Evolutionary conservation across 306 rosid species (phyloP).

Genomic region (Purshia tridentata): DNA sequence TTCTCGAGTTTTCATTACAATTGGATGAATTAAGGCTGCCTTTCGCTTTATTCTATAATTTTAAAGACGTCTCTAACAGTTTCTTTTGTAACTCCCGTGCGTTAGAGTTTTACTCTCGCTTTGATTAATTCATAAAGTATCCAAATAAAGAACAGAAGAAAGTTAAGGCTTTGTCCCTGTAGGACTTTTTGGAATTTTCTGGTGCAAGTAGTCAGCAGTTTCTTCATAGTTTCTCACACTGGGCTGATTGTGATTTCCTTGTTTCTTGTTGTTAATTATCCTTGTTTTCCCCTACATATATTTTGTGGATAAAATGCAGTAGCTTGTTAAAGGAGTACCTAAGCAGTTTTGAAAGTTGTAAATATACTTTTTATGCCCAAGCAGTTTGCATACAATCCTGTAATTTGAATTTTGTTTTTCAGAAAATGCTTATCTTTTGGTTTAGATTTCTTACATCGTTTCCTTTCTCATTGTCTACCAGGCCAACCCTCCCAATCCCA

Average conservation of each 20-base stretch:
- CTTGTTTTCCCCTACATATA: neutral
- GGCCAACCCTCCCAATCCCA: slow-evolving; percentile 81
- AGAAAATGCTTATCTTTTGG: neutral
- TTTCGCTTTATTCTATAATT: neutral
- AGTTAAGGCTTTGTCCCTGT: neutral
- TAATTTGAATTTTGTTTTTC: neutral
- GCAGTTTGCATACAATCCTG: neutral
- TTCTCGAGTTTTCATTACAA: neutral
- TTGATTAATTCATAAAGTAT: neutral
- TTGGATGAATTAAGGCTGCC: neutral
- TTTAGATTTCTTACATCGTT: slow-evolving; percentile 4
- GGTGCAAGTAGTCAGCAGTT: neutral
- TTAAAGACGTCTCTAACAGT: neutral
- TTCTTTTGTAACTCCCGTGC: neutral
- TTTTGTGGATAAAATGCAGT: neutral
- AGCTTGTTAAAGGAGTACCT: neutral
- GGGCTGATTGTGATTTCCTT: neutral
- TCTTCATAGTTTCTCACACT: neutral
- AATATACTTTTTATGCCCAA: neutral
- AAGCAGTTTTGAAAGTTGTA: neutral
- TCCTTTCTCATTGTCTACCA: slow-evolving; percentile 26
- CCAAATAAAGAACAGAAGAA: neutral
- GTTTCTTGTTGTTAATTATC: neutral
- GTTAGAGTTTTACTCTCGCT: neutral
- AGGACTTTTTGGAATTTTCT: neutral